Base-by-base conservation (phyloP, 129 eudicot species). In the Pittosporum tobira region DNA sequence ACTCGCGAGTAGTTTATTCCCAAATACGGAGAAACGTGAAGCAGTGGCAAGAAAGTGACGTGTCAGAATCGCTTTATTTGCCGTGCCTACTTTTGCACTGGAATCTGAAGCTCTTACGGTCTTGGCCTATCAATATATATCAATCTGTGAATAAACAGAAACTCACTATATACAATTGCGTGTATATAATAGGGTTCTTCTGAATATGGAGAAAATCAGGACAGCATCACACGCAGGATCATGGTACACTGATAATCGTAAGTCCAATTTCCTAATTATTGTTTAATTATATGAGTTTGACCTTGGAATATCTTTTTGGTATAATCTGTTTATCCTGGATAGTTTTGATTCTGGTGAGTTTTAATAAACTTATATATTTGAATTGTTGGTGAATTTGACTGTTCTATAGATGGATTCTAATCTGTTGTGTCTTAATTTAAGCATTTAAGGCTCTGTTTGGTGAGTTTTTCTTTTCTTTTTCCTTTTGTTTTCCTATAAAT, bases 151-250 rank as follows among this genome's bases (percentile, higher is more conserved):
- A n/a, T n/a, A n/a, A n/a, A n/a, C n/a, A n/a, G n/a, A n/a, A n/a
- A n/a, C n/a, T n/a, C n/a, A n/a, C n/a, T n/a, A n/a, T n/a, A n/a
- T n/a, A n/a, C n/a, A n/a, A n/a, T n/a, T n/a, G n/a, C n/a, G n/a
- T n/a, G n/a, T n/a, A n/a, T n/a, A n/a, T 20, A 2, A 4, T 73
- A 73, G 71, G 74, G 71, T 49, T n/a, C n/a, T 69, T 59, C 36
- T 15, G 58, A 64, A 61, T 3, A 78, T 83, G 97, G 97, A 80
- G 61, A 71, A 63, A 60, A 75, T 83, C 58, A 77, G 97, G 64
- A 77, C 66, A 73, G 87, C 97, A 51, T 83, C 94, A 0, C 97
- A 90, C 66, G 97, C 97, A 43, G 97, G 97, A 66, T 90, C 97
- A 25, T 90, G 95, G 95, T 90, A 82, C 87, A 67, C 97, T 34